Base-by-base conservation (phyloP, 768 basidiomycete species). In the Boletus coccyginus region DNA sequence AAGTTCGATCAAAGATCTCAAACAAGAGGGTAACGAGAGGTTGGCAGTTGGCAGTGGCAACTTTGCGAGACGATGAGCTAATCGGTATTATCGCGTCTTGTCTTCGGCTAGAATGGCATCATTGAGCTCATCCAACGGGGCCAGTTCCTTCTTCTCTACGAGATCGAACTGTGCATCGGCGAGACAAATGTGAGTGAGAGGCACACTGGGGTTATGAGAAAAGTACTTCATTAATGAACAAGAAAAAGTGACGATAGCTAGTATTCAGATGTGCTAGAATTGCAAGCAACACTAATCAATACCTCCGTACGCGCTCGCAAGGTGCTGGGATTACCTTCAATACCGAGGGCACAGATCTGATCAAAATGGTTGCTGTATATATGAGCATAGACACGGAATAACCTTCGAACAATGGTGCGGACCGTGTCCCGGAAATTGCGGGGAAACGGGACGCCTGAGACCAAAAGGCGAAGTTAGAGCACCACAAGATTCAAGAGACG, bases 291-390 rank as follows among this genome's bases (percentile, higher is more conserved):
- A 27, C 12, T 21, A 35, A 54, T 43, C 29, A 58, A 51, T 36
- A 36, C 46, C 45, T 43, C 40, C n/a, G 16, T 21, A 29, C 19
- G 9, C 17, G 24, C 13, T 11, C 29, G 3, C 9, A 21, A 45
- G 13, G 32, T 17, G 27, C 16, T 13, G 14, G 7, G 49, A 35
- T 77, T 58, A 96, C 96, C 96, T 83, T 99, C 97, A 50, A 99
- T 98, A 7, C 95, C 95, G 45, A 99, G 76, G 14, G 97, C 97
- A 71, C 96, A 98, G 56, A 98, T 92, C 65, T 98, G 96, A 66
- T 98, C 97, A 71, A 99, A 98, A 73, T 99, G 97, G 63, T 94
- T 96, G 78, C 94, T 96, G 78, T 99, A 99, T 67, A 98, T 87
- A 71, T 99, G 97, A 19, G 94, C 97, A 70, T 99, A 99, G 41